These are phyloP conservation scores for Serendipita sp. DNA, from an alignment of 768 basidiomycete species.

Conservation along the genomic window DNA sequence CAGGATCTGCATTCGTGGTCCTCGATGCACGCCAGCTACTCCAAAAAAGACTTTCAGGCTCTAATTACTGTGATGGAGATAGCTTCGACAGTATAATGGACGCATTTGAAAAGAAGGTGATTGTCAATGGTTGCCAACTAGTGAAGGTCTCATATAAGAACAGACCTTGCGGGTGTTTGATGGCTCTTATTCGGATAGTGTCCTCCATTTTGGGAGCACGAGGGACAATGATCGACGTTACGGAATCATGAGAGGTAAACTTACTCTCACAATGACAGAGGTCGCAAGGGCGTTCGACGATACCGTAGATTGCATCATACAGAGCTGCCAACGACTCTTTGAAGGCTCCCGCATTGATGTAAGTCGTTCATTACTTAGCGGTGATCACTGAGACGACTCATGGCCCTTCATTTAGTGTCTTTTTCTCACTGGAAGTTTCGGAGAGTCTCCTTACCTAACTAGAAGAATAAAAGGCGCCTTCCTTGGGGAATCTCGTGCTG, in stretches of 20 bases:
- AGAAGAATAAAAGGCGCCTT: neutral
- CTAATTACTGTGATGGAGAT: no score
- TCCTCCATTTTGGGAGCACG: constrained; percentile 4
- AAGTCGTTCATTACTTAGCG: neutral
- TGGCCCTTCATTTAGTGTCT: neutral
- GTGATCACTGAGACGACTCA: neutral
- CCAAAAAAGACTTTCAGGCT: no score
- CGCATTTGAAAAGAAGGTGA: neutral
- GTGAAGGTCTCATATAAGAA: neutral
- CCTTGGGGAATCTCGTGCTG: neutral
- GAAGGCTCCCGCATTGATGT: neutral
- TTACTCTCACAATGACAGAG: neutral
- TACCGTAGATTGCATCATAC: neutral
- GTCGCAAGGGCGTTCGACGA: neutral
- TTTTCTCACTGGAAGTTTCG: constrained; percentile 1
- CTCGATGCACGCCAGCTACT: no score
- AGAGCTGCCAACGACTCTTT: neutral
- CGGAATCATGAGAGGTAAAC: constrained; percentile 1
- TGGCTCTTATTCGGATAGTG: neutral
- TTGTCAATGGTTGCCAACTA: no score
- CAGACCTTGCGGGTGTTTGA: constrained; percentile 8
- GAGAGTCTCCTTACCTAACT: neutral
- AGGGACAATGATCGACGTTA: constrained; percentile 4
- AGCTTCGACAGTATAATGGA: neutral
- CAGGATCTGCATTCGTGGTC: no score